These are phyloP conservation scores for Micractinium conductrix DNA, from an alignment of 139 green algal species.

Conservation along the genomic window DNA sequence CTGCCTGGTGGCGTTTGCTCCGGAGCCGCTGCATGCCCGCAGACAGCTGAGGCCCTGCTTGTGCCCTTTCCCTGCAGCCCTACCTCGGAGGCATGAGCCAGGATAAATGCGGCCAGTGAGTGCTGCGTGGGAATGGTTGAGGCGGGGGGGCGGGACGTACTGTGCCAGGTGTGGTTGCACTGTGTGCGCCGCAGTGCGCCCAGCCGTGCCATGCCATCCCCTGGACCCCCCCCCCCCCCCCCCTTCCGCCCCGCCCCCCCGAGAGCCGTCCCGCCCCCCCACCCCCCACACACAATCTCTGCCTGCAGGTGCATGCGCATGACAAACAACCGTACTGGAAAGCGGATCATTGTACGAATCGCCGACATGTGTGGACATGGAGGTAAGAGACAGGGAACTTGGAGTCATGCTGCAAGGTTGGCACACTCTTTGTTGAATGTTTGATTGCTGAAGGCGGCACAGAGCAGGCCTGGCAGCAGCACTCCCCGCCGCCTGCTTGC, in stretches of 20 bases:
- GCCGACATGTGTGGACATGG: constrained; percentile 20
- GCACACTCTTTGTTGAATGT: not conserved
- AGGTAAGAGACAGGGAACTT: no score
- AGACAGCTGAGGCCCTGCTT: no score
- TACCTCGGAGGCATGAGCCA: constrained; percentile 7
- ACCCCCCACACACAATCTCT: not conserved
- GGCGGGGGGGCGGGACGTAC: not conserved
- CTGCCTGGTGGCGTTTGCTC: no score
- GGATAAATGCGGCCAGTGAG: constrained; percentile 19
- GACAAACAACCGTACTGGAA: constrained; percentile 2
- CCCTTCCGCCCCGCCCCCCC: not conserved
- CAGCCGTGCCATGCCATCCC: no score
- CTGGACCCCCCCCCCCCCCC: not conserved
- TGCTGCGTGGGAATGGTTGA: not conserved
- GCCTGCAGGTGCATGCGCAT: not conserved
- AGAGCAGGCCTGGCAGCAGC: no score
- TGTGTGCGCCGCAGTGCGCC: no score
- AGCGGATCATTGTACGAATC: not conserved
- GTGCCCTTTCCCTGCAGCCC: not conserved
- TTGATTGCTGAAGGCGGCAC: no score
- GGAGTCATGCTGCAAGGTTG: not conserved
- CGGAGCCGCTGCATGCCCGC: no score
- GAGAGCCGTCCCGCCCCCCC: not conserved
- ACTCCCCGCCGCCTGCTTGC: not conserved
- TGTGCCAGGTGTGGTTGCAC: not conserved